Percentiles rank a stretch among this genome's conserved stretches.
These are phyloP conservation scores for Lachnellula suecica DNA, from an alignment of 2,329 filamentous ascomycete genomes.

Conservation along the genomic window DNA sequence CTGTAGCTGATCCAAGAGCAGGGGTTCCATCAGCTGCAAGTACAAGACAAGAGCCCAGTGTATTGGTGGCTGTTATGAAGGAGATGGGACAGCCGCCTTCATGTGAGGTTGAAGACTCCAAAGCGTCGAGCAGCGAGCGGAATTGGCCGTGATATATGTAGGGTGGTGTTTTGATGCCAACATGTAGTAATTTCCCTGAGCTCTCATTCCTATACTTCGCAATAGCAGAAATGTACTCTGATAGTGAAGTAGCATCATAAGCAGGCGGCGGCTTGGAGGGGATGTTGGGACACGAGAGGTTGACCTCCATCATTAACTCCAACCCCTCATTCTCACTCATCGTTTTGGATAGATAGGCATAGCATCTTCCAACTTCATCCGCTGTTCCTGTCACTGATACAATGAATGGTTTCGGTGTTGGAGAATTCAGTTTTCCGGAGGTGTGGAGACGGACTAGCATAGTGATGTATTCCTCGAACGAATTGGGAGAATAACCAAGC, in stretches of 20 bases:
- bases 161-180: slow-evolving; percentile 74
- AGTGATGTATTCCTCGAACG: slow-evolving; percentile 57
- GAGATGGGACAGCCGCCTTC: slow-evolving; percentile 45
- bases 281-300: slow-evolving; percentile 79
- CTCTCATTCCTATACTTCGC: not conserved
- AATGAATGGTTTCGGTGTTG: slow-evolving; percentile 57
- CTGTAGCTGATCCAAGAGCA: slow-evolving; percentile 50
- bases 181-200: slow-evolving; percentile 15
- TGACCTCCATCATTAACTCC: slow-evolving; percentile 65
- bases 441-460: slow-evolving; percentile 50
- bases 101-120: slow-evolving; percentile 34
- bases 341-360: slow-evolving; percentile 40
- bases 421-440: slow-evolving; percentile 7
- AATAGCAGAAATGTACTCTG: slow-evolving; percentile 49
- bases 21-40: slow-evolving; percentile 38
- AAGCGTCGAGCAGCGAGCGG: slow-evolving; percentile 49
- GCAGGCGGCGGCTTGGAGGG: slow-evolving; percentile 66
- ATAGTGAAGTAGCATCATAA: slow-evolving; percentile 54
- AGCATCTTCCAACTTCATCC: slow-evolving; percentile 56
- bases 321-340: slow-evolving; percentile 20
- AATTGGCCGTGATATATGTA: slow-evolving; percentile 73
- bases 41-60: slow-evolving; percentile 66
- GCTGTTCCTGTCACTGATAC: slow-evolving; percentile 69
- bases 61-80: slow-evolving; percentile 76
- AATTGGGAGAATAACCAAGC: slow-evolving; percentile 69